A percentile compares a stretch with the other conserved stretches of the same genome.
Evolutionary conservation across 352 stramenopile genomes (phyloP).

Genomic region (Globisporangium echinulatum): DNA sequence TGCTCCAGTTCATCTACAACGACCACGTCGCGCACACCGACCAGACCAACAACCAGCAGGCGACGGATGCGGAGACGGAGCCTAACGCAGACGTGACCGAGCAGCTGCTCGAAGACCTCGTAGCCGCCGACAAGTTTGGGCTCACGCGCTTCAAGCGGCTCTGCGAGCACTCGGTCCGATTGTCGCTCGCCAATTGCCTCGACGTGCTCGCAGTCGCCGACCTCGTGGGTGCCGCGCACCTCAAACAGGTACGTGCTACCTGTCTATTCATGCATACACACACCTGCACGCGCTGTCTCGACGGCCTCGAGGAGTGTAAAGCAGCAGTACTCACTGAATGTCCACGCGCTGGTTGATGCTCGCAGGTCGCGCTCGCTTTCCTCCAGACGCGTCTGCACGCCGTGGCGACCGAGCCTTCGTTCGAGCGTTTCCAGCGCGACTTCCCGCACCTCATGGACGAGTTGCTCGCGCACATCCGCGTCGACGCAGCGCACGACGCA

Average conservation of each 20-base stretch:
- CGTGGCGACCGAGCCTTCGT: constrained; percentile 14
- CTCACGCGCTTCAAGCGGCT: constrained; percentile 65
- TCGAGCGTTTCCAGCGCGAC: constrained; percentile 22
- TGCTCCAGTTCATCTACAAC: constrained; percentile 76
- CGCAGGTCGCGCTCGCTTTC: constrained; percentile 14
- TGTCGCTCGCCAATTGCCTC: constrained; percentile 45
- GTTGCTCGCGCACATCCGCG: constrained; percentile 29
- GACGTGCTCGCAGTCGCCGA: constrained; percentile 61
- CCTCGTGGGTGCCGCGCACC: constrained; percentile 39
- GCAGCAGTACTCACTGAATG: background rate
- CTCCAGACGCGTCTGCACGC: constrained; percentile 14
- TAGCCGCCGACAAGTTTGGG: constrained; percentile 68
- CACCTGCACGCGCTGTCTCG: background rate
- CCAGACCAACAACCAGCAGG: background rate
- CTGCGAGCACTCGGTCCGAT: constrained; percentile 39
- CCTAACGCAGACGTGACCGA: constrained; percentile 15
- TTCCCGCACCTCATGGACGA: constrained; percentile 41
- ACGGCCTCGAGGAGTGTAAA: background rate
- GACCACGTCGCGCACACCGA: constrained; percentile 25
- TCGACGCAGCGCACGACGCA: constrained; percentile 18
- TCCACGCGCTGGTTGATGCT: background rate
- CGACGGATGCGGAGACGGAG: background rate
- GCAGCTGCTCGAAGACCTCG: constrained; percentile 62
- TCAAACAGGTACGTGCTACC: constrained; percentile 31
- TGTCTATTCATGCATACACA: background rate